Conservation (phyloP, 2,329 filamentous ascomycete genomes). For the Paraconiothyrium sp. region DNA sequence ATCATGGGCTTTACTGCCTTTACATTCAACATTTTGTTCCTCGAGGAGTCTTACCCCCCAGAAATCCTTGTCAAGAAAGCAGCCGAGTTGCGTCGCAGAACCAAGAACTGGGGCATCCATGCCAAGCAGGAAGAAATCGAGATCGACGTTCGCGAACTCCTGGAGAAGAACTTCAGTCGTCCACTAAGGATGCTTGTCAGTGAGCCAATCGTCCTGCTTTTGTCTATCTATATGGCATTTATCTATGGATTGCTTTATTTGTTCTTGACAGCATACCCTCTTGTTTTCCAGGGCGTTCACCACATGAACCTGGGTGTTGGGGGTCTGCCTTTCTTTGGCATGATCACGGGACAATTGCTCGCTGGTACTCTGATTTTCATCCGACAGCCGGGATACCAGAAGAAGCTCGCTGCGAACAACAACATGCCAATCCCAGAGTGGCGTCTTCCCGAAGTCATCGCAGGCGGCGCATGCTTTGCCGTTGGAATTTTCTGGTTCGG, state of each 20-base stretch:
- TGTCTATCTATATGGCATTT: slow-evolving; percentile 47
- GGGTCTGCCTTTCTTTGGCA: slow-evolving; percentile 85
- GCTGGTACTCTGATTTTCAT: slow-evolving; percentile 72
- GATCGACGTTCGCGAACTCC: slow-evolving; percentile 59
- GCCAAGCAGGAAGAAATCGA: slow-evolving; percentile 65
- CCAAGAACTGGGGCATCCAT: slow-evolving; percentile 70
- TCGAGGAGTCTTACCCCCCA: slow-evolving; percentile 67
- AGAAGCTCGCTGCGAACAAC: slow-evolving; percentile 57
- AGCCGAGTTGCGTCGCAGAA: slow-evolving; percentile 62
- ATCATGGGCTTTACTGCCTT: slow-evolving; percentile 66
- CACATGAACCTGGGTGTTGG: slow-evolving; percentile 74
- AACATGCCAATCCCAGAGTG: slow-evolving; percentile 65
- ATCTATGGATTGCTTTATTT: slow-evolving; percentile 79
- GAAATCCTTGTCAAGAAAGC: slow-evolving; percentile 67
- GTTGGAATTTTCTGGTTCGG: slow-evolving; percentile 52
- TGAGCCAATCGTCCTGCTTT: slow-evolving; percentile 59
- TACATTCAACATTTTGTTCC: slow-evolving; percentile 61
- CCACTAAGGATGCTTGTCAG: slow-evolving; percentile 59
- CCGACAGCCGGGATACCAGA: slow-evolving; percentile 73
- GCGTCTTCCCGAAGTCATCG: slow-evolving; percentile 64
- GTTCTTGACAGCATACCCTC: slow-evolving; percentile 84
- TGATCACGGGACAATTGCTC: slow-evolving; percentile 77
- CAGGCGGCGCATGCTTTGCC: slow-evolving; percentile 59
- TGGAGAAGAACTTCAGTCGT: slow-evolving; percentile 64
- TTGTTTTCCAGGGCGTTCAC: slow-evolving; percentile 80